Base-by-base conservation (phyloP, 352 stramenopile genomes). In the Thraustochytrium sp. region DNA sequence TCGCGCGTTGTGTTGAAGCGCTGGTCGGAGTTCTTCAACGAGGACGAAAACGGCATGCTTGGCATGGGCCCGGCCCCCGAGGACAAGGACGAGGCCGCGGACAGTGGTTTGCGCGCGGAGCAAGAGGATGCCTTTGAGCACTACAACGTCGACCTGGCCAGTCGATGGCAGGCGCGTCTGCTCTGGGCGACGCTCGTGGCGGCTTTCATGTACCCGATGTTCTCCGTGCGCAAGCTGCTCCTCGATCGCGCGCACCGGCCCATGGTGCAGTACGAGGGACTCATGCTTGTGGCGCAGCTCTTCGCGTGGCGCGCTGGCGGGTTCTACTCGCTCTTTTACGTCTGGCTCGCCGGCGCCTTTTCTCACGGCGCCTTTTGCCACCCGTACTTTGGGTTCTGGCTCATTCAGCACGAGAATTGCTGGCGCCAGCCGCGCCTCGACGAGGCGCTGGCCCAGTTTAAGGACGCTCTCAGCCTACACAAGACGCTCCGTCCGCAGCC, bases 301-400 rank as follows among this genome's bases (percentile, higher is more conserved):
- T 31, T 84, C 9, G 16, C 26, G 13, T 51, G 29, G 34, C 38
- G 48, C n/a, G 29, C 44, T 0, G 48, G 36, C 26, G 63, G 76
- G 3, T 36, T 40, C 21, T 40, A 82, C 29, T 18, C 48, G 16
- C 42, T 80, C 31, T 37, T 34, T 4, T 80, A 55, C 23, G 34
- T 82, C 13, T 78, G 56, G 48, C 40, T 65, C 18, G 56, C 82
- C 21, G 48, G 18, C 23, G 16, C 46, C 5, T 80, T 61, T 26
- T 80, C 68, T 9, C 63, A 86, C n/a, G 84, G 84, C 51, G 75
- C 59, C 38, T 13, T 76, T 31, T 59, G 26, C 26, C 84, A 87
- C 68, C 84, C 84, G 11, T 85, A 74, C 77, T 65, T 86, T 54
- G 84, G 76, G 23, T 87, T 87, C 49, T 87, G 84, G 84, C 42